phyloP scores from a whole-genome alignment of 2,329 filamentous ascomycete genomes.

The Verticillium albo-atrum region DNA sequence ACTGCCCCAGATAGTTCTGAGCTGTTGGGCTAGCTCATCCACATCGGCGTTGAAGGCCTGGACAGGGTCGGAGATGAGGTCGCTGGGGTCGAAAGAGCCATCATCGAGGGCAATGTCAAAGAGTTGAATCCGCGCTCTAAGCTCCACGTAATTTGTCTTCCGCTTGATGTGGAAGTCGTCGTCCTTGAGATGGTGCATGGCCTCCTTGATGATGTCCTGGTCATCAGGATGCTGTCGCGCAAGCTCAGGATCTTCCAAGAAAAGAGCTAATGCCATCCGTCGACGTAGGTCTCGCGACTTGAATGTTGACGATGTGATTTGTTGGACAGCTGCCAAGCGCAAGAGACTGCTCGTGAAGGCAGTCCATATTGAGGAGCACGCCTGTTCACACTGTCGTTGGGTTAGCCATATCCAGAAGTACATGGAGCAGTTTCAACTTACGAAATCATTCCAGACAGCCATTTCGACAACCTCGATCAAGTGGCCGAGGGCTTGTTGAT shows the following conservation, averaged over 20 bases:
- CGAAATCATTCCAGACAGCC: constrained; percentile 33
- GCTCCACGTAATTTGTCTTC: constrained; percentile 62
- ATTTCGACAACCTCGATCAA: constrained; percentile 37
- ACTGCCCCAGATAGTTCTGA: constrained; percentile 53
- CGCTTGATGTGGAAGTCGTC: constrained; percentile 48
- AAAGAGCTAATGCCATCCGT: constrained; percentile 59
- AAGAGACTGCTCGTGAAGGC: neutral
- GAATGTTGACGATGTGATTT: neutral
- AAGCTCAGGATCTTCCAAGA: constrained; percentile 47
- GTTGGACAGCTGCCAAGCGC: neutral
- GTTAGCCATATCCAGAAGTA: constrained; percentile 8
- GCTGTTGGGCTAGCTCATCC: constrained; percentile 57
- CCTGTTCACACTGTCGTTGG: constrained; percentile 40
- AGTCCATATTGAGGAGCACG: constrained; percentile 19
- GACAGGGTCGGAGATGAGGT: constrained; percentile 22
- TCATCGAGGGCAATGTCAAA: constrained; percentile 74
- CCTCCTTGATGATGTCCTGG: constrained; percentile 33
- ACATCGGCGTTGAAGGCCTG: constrained; percentile 64
- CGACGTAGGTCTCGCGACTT: constrained; percentile 49
- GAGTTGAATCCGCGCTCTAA: constrained; percentile 61
- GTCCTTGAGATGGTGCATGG: constrained; percentile 41
- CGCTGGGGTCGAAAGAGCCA: constrained; percentile 31
- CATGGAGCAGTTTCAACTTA: constrained; percentile 22
- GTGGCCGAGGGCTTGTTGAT: constrained; percentile 36
- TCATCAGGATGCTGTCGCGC: constrained; percentile 35